These are phyloP conservation scores for Ophiosphaerella narmari DNA, from an alignment of 2,329 filamentous ascomycete genomes.

Conservation along the genomic window DNA sequence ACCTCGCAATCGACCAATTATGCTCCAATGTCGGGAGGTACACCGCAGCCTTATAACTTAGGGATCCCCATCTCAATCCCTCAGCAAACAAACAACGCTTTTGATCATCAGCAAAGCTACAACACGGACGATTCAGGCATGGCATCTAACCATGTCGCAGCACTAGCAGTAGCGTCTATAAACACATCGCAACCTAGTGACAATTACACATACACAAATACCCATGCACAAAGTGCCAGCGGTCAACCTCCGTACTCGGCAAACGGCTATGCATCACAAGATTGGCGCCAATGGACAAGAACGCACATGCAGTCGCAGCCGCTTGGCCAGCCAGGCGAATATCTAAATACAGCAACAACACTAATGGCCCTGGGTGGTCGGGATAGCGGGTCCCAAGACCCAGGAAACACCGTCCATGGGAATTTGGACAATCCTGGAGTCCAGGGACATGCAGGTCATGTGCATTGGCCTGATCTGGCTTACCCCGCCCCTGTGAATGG, in stretches of 20 bases:
- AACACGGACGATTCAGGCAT: conserved; percentile 32
- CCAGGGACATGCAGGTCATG: conserved; percentile 22
- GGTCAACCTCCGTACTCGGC: conserved; percentile 26
- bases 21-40: conserved; percentile 13
- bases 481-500: conserved; percentile 31
- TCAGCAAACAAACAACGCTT: conserved; percentile 26
- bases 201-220: conserved; percentile 30
- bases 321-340: conserved; percentile 32
- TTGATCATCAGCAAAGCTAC: conserved; percentile 38
- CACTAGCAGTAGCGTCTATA: conserved; percentile 31
- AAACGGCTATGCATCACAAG: conserved; percentile 32
- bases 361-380: conserved; percentile 46
- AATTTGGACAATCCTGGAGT: conserved; percentile 27
- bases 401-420: conserved; percentile 22
- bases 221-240: conserved; percentile 24
- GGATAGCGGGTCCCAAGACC: conserved; percentile 25
- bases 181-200: conserved; percentile 23
- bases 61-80: conserved; percentile 25
- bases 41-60: conserved; percentile 31
- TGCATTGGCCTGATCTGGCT: conserved; percentile 39
- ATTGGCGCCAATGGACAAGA: conserved; percentile 45
- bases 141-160: conserved; percentile 36
- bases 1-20: conserved; percentile 28
- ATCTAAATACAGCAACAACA: conserved; percentile 46
- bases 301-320: conserved; percentile 36